A percentile compares a stretch with the other conserved stretches of the same genome.
phyloP scores from a whole-genome alignment of 805 yeast species.

The Wickerhamomyces mucosus region DNA sequence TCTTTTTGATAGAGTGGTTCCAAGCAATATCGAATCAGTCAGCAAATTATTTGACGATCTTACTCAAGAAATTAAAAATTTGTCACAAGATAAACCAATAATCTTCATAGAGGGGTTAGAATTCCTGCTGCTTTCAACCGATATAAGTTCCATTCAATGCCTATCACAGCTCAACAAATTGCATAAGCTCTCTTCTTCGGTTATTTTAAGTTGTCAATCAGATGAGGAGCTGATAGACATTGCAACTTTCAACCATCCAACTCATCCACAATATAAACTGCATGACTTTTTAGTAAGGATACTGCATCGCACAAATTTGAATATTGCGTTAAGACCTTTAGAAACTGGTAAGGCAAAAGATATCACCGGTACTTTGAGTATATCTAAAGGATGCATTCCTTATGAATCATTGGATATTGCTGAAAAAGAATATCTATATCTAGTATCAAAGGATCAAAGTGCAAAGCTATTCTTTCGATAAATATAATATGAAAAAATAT shows the following conservation, averaged over 20 bases:
- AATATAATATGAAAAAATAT: too few relatives aligned
- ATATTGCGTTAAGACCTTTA: constrained; percentile 55
- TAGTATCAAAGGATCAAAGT: constrained; percentile 43
- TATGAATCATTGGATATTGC: constrained; percentile 19
- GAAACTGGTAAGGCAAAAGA: constrained; percentile 78
- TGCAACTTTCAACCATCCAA: constrained; percentile 15
- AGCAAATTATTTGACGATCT: constrained; percentile 9
- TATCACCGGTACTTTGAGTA: constrained; percentile 60
- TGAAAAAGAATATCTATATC: constrained; percentile 59
- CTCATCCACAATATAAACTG: constrained; percentile 29
- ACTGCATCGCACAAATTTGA: constrained; percentile 39
- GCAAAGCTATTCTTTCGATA: constrained; percentile 31
- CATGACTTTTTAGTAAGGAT: constrained; percentile 38
- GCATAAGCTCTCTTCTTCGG: constrained; percentile 23
- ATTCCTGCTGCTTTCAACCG: constrained; percentile 34
- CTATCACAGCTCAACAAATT: constrained; percentile 25
- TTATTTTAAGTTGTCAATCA: constrained; percentile 31
- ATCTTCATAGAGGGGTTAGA: constrained; percentile 41
- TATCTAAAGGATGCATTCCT: constrained; percentile 40
- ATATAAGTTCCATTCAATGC: constrained; percentile 26
- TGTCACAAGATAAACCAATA: constrained; percentile 10
- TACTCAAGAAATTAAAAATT: constrained; percentile 3
- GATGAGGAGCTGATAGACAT: constrained; percentile 30
- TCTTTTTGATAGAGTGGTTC: constrained; percentile 29
- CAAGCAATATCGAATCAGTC: constrained; percentile 6